Evolutionary conservation across 192 early-diverging fungal species (phyloP), one percentile per base, ranked within the genome.

Genomic region (Entomortierella beljakovae): DNA sequence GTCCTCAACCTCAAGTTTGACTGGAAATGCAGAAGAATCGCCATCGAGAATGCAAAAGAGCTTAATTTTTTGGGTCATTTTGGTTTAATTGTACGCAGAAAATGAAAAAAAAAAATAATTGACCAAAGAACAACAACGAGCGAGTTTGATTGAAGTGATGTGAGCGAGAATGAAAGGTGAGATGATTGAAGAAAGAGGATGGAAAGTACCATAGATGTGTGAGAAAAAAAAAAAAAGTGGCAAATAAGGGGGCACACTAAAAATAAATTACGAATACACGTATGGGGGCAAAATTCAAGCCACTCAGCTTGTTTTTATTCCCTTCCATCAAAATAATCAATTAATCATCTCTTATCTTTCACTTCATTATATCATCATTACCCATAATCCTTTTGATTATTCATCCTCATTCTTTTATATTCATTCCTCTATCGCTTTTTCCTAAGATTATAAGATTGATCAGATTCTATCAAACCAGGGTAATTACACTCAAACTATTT

Each of bases 401-500:
- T 43, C 42, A 43, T 43, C 42, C 9, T 43, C 42, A 43, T 43
- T 43, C 42, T 43, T 43, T 43, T 43, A n/a, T n/a, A n/a, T n/a
- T n/a, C n/a, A n/a, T n/a, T n/a, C n/a, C 42, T 43, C 42, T 43
- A 9, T 43, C 18, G 42, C 42, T 43, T 43, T 43, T 43, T 18
- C 42, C 42, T 43, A 43, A 18, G 10, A 43, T 13, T 18, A 43
- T 43, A 43, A 43, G 42, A 43, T 9, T 43, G 42, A 43, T 43
- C 42, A 43, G 42, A 9, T 43, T 43, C 42, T 43, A 43, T 43
- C 42, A 43, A 43, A 43, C 42, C 42, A 43, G 18, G 42, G 42
- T 43, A 43, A 43, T 43, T 43, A 43, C 42, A 43, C 42, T 43
- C 42, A 43, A 43, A 43, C 42, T 43, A 43, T 43, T 43, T 43